phyloP scores from a whole-genome alignment of 139 green algal genomes.

The Deuterostichococcus epilithicus region DNA sequence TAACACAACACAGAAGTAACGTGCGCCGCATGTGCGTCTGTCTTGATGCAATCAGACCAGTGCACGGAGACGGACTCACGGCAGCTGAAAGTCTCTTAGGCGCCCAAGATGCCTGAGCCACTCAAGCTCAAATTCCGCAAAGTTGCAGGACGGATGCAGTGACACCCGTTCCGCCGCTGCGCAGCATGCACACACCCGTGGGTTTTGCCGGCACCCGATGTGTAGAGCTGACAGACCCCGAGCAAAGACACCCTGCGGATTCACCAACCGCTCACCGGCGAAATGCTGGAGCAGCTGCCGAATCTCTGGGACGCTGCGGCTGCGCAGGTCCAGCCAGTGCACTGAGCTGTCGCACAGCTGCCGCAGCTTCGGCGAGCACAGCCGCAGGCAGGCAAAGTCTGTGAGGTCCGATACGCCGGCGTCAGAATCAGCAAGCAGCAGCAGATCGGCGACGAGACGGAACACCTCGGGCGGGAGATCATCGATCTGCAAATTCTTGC shows the following conservation, averaged over 20 bases:
- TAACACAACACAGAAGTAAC: no score
- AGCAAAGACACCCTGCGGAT: no score
- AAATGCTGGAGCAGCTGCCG: background rate
- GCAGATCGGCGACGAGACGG: background rate
- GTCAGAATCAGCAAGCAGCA: background rate
- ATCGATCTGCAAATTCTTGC: no score
- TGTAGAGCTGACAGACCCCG: no score
- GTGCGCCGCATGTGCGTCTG: no score
- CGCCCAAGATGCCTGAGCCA: background rate
- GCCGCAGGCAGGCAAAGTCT: background rate
- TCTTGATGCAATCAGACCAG: no score
- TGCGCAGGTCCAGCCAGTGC: background rate
- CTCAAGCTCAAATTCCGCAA: background rate
- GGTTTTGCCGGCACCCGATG: no score
- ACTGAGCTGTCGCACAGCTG: background rate
- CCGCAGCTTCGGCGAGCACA: background rate
- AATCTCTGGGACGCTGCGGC: background rate
- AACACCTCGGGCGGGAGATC: background rate
- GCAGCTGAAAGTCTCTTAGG: background rate
- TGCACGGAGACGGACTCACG: background rate
- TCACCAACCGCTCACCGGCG: no score
- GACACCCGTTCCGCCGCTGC: background rate
- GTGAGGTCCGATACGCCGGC: background rate
- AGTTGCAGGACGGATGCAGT: background rate
- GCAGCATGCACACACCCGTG: background rate